Conservation (phyloP, 1,284 basidiomycete species). For the Malassezia globosa region DNA sequence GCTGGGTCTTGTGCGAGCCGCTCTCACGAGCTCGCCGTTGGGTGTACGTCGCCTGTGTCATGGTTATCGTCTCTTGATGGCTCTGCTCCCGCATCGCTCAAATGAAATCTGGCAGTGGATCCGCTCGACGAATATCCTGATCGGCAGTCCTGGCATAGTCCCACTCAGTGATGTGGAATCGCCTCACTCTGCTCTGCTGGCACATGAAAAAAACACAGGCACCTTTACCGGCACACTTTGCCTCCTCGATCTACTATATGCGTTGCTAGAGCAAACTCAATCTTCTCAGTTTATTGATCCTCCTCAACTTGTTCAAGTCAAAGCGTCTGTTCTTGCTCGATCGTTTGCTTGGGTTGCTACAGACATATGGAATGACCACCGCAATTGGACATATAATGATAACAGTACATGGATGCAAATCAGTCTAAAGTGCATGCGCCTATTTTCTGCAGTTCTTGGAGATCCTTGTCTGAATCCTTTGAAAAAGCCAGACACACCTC, state of each 20-base stretch:
- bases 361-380: conserved; percentile 68
- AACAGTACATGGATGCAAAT: conserved; percentile 71
- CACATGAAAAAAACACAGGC: conserved; percentile 48
- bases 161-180: conserved; percentile 16
- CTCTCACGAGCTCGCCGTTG: conserved; percentile 55
- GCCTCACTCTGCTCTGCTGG: neutral
- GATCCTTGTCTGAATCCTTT: conserved; percentile 43
- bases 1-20: conserved; percentile 70
- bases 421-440: conserved; percentile 56
- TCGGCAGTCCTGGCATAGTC: conserved; percentile 51
- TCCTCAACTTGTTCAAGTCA: conserved; percentile 56
- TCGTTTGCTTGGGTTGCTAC: conserved; percentile 65
- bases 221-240: conserved; percentile 68
- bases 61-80: conserved; percentile 65
- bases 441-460: conserved; percentile 60
- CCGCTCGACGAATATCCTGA: conserved; percentile 63
- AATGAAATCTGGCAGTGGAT: conserved; percentile 74
- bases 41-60: conserved; percentile 63
- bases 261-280: conserved; percentile 63
- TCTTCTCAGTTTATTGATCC: conserved; percentile 54
- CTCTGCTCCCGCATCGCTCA: conserved; percentile 63
- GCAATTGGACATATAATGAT: conserved; percentile 63
- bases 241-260: conserved; percentile 63
- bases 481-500: conserved; percentile 9
- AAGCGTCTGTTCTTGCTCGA: conserved; percentile 68